Percentiles rank a stretch among this genome's conserved stretches.
Conservation (phyloP, 2,329 filamentous ascomycete genomes). For the Onygena corvina region DNA sequence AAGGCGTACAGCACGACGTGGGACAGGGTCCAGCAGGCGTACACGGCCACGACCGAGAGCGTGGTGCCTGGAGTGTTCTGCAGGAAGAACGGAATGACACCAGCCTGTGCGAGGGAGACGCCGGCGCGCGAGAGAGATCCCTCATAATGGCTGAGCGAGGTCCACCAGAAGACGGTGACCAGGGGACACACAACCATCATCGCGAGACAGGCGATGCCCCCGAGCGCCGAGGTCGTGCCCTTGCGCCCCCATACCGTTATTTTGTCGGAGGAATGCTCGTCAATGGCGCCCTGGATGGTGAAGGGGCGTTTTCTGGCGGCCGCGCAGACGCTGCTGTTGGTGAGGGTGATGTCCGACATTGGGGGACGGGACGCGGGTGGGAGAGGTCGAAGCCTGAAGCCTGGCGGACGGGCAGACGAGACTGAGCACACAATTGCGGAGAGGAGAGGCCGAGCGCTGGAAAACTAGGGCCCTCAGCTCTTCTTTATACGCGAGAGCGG, state of each 20-base stretch:
- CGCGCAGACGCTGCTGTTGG: slow-evolving; percentile 5
- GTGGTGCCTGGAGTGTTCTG: neutral
- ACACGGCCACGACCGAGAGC: slow-evolving; percentile 12
- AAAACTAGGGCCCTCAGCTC: neutral
- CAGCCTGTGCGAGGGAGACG: neutral
- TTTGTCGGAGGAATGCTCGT: slow-evolving; percentile 1
- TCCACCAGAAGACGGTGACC: slow-evolving; percentile 3
- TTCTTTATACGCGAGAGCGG: neutral
- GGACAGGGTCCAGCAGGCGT: slow-evolving; percentile 26
- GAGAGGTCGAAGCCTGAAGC: neutral
- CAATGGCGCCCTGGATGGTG: slow-evolving; percentile 1
- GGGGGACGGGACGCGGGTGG: neutral
- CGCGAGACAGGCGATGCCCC: neutral
- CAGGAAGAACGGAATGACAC: neutral
- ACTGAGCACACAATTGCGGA: neutral
- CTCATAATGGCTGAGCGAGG: neutral
- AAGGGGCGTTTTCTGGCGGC: slow-evolving; percentile 1
- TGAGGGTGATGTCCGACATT: slow-evolving; percentile 3
- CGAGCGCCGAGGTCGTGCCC: slow-evolving; percentile 1
- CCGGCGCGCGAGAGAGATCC: neutral
- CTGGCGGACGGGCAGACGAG: neutral
- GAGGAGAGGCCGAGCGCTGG: neutral
- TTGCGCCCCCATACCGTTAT: slow-evolving; percentile 4
- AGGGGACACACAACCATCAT: neutral
- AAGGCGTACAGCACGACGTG: slow-evolving; percentile 26